Evolutionary conservation across 1,284 basidiomycete genomes (phyloP), one percentile per base, ranked within the genome.

Genomic region (Cutaneotrichosporon spelunceum): DNA sequence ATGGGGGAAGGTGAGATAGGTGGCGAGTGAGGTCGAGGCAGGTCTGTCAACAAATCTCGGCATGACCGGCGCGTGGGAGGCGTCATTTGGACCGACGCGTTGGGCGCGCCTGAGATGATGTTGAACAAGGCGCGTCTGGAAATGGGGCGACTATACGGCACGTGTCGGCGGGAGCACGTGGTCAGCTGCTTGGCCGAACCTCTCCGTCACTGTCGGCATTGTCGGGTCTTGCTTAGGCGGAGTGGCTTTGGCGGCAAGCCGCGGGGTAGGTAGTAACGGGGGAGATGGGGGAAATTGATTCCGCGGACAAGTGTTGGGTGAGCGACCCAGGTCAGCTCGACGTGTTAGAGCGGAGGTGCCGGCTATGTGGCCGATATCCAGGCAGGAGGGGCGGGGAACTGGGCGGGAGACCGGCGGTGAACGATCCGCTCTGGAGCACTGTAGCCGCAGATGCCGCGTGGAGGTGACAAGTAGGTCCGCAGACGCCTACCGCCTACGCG

Each of bases 401-500:
- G 48, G 48, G 19, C 21, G 8, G 48, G 19, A 7, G 8, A 50
- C 48, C 48, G 48, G 48, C 19, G 48, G 27, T 50, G 48, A 50
- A 13, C 2, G 48, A 26, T 26, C 48, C 48, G 48, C 26, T 33
- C 4, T 33, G 13, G 8, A 33, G 30, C 13, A 11, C 30, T 33
- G 30, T 1, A 33, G 13, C 30, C 13, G 30, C 2, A 33, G 13
- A 11, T 33, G 30, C 30, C 30, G 30, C 30, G 30, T 33, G 30
- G 30, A 33, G 30, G 30, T 33, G 30, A 33, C 30, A 33, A 33
- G 30, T 5, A 33, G 30, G 30, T 33, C 24, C 24, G 39, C 21
- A 45, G 26, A 44, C 48, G 55, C 33, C 45, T 57, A 33, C 45
- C 47, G 29, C 55, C 36, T 47, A 47, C 23, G 47, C 56, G 45